These are phyloP conservation scores for Schizochytrium sp. DNA, from an alignment of 108 stramenopile species.

Conservation along the genomic window DNA sequence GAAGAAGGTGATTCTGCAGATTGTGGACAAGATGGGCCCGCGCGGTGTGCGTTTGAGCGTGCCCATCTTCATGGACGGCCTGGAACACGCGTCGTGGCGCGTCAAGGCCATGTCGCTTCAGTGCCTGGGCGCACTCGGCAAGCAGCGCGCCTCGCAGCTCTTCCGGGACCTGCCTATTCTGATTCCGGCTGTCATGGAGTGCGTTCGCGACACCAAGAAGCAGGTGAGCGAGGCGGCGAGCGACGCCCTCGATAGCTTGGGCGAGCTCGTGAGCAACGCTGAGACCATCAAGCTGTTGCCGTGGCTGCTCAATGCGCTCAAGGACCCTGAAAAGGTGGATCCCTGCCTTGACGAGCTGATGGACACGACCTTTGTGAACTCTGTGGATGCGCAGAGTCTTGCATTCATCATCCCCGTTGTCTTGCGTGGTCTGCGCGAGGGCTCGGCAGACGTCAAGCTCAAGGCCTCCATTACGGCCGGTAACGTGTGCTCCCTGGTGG, in stretches of 20 bases:
- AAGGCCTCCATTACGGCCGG: constrained; percentile 95
- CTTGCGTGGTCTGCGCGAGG: constrained; percentile 86
- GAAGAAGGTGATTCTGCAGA: constrained; percentile 3
- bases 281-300: constrained; percentile 1
- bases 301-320: constrained; percentile 1
- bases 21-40: background rate
- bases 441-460: constrained; percentile 79
- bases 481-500: constrained; percentile 96
- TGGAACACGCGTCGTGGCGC: background rate
- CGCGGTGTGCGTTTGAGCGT: constrained; percentile 11
- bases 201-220: background rate
- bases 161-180: constrained; percentile 1
- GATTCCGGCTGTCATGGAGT: constrained; percentile 11
- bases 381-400: constrained; percentile 91
- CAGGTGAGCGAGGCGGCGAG: constrained; percentile 8
- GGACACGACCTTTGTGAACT: constrained; percentile 86
- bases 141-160: background rate
- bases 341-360: constrained; percentile 57
- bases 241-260: background rate
- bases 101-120: background rate
- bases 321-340: constrained; percentile 11
- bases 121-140: background rate
- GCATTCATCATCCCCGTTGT: constrained; percentile 96
- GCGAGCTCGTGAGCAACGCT: constrained; percentile 2
- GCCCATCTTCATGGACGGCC: background rate